Evolutionary conservation across 225 moss, liverwort and hornwort species (phyloP), one percentile per base, ranked within the genome.

Genomic region (Physcomitrium patens): DNA sequence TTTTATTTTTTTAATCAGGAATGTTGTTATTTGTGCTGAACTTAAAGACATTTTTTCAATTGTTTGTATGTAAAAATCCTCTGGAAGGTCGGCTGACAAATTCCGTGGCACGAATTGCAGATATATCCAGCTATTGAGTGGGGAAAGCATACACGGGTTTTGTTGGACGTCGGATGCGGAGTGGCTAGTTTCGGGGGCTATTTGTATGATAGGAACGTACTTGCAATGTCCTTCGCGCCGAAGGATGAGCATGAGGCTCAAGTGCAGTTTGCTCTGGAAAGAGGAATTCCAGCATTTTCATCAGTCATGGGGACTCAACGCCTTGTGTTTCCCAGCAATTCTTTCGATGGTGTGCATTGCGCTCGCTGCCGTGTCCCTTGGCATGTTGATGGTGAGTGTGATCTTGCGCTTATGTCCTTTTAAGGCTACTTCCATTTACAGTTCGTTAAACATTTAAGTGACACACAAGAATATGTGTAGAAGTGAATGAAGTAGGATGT

Each of bases 231-330:
- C 27, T 91, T 94, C 82, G 93, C 93, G 47, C 93, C 93, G 0
- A 94, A 94, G 83, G 93, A 94, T 79, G 93, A 94, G 49, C 93
- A 94, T 61, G 89, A 94, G 77, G 93, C 93, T 24, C 93, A 94
- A 77, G 88, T 94, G 47, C 93, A 94, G 78, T 84, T 94, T 70
- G 93, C 93, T 62, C 54, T 94, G 57, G 93, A 94, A 74, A 89
- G 93, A 59, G 93, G 93, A 51, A 94, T 94, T 58, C 91, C 91
- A 26, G 91, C 78, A 43, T 24, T 94, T 49, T 76, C 87, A n/a
- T 79, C 89, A 18, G 93, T 94, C 69, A 94, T 94, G 93, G 93
- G 93, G 43, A 94, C 93, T 9, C 83, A 91, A 66, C 86, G 93
- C 51, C 86, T 94, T 8, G 72, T 74, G 28, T 94, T 86, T 31